These are phyloP conservation scores for Calonectria pauciramosa DNA, from an alignment of 2,329 filamentous ascomycete genomes.

Conservation along the genomic window DNA sequence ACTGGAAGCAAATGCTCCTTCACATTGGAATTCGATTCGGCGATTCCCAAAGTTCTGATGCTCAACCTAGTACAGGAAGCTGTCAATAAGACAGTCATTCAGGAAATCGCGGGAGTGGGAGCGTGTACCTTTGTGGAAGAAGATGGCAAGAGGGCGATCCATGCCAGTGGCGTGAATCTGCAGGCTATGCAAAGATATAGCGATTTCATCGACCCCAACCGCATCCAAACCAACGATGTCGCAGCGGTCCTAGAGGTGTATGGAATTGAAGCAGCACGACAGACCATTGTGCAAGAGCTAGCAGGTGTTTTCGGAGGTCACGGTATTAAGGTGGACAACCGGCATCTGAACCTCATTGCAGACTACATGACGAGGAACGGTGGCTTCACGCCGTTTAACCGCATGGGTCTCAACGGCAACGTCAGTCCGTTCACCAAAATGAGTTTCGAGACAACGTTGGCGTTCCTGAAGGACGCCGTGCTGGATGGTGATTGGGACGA, in stretches of 20 bases:
- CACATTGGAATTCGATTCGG: constrained; percentile 84
- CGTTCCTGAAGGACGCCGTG: constrained; percentile 93
- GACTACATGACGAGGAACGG: constrained; percentile 98
- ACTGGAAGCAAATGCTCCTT: constrained; percentile 83
- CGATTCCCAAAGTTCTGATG: constrained; percentile 92
- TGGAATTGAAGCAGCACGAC: constrained; percentile 92
- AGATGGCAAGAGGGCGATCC: constrained; percentile 71
- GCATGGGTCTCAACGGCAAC: constrained; percentile 87
- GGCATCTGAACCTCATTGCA: constrained; percentile 94
- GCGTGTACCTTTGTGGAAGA: constrained; percentile 77
- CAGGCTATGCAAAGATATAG: constrained; percentile 90
- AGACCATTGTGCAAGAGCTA: constrained; percentile 89
- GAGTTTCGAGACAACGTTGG: constrained; percentile 98
- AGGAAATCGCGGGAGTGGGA: constrained; percentile 84
- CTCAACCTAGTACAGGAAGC: constrained; percentile 89
- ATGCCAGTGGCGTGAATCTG: constrained; percentile 89
- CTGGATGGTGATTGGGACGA: constrained; percentile 93
- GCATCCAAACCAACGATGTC: constrained; percentile 93
- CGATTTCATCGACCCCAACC: constrained; percentile 87
- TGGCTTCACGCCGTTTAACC: constrained; percentile 91
- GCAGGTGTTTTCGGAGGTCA: constrained; percentile 88
- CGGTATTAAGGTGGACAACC: constrained; percentile 91
- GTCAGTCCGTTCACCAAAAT: constrained; percentile 97
- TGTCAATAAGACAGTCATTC: constrained; percentile 83
- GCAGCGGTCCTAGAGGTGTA: constrained; percentile 86